These are phyloP conservation scores for Lepraria neglecta DNA, from an alignment of 495 filamentous ascomycete genomes.

Conservation along the genomic window DNA sequence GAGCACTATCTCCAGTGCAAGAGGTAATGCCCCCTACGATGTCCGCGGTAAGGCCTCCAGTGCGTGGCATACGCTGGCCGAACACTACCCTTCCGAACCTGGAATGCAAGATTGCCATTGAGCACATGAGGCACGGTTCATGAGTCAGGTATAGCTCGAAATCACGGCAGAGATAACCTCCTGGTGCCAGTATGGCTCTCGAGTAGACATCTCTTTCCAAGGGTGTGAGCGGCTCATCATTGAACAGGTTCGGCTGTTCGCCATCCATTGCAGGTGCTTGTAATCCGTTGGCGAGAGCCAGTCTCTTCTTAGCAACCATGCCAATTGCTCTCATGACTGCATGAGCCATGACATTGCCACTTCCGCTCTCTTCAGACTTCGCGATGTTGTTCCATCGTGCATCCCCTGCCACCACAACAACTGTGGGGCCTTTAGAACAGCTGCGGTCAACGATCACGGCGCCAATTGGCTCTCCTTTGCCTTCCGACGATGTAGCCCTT, in stretches of 20 bases:
- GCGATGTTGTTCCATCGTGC: slow-evolving; percentile 49
- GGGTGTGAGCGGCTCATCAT: slow-evolving; percentile 38
- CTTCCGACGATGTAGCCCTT: slow-evolving; percentile 45
- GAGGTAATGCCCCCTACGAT: slow-evolving; percentile 23
- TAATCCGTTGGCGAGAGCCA: slow-evolving; percentile 14
- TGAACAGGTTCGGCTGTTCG: slow-evolving; percentile 8
- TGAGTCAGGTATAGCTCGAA: slow-evolving; percentile 88
- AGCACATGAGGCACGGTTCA: slow-evolving; percentile 93
- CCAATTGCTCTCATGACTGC: slow-evolving; percentile 80
- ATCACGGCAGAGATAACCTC: slow-evolving; percentile 90
- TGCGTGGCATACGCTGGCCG: slow-evolving; percentile 51
- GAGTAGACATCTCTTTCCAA: slow-evolving; percentile 31
- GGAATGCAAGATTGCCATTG: slow-evolving; percentile 90
- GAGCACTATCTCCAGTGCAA: slow-evolving; percentile 27
- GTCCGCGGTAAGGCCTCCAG: slow-evolving; percentile 50
- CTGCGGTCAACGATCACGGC: slow-evolving; percentile 68
- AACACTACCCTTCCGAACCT: slow-evolving; percentile 82
- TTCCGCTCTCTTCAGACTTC: slow-evolving; percentile 32
- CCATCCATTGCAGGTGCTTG: not conserved
- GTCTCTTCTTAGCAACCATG: slow-evolving; percentile 64
- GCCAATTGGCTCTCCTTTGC: slow-evolving; percentile 63
- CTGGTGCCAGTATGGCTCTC: slow-evolving; percentile 27
- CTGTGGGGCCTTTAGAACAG: slow-evolving; percentile 28
- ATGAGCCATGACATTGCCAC: slow-evolving; percentile 73
- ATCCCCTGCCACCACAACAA: slow-evolving; percentile 74